Conservation (phyloP, 164 flowering plant species). For the Litsea cubeba region DNA sequence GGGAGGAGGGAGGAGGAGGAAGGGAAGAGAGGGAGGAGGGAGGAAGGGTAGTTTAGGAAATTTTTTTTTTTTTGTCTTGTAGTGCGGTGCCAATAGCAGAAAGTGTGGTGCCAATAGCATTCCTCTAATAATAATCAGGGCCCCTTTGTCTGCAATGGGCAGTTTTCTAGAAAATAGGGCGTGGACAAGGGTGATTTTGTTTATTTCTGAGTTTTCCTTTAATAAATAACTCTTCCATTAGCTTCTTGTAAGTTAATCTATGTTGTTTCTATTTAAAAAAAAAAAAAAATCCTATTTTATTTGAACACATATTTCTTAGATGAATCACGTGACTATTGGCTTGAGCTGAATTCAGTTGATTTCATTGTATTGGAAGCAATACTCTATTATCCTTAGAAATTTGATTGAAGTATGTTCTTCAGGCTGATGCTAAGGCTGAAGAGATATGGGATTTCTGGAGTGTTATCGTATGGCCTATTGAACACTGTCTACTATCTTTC, state of each 20-base stretch:
- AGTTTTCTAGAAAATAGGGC: no score
- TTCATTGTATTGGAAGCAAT: background rate
- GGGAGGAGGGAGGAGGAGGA: no score
- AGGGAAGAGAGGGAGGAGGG: no score
- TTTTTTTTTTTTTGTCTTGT: no score
- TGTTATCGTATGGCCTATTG: slow-evolving; percentile 74
- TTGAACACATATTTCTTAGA: background rate
- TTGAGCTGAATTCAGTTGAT: background rate
- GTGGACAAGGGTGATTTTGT: no score
- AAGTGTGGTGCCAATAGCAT: no score
- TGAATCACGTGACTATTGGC: background rate
- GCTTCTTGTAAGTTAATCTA: background rate
- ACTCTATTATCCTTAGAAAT: background rate
- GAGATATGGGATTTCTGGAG: slow-evolving; percentile 73
- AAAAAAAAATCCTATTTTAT: no score
- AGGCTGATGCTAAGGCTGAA: slow-evolving; percentile 45
- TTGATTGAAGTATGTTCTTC: background rate
- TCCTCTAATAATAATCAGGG: no score
- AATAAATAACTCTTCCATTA: background rate
- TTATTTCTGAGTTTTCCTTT: no score
- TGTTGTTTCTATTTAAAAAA: background rate
- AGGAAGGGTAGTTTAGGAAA: no score
- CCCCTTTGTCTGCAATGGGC: no score
- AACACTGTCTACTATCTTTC: slow-evolving; percentile 75
- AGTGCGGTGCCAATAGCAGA: no score